Evolutionary conservation across 2,329 filamentous ascomycete genomes (phyloP).

Genomic region (Pseudogymnoascus sp.): DNA sequence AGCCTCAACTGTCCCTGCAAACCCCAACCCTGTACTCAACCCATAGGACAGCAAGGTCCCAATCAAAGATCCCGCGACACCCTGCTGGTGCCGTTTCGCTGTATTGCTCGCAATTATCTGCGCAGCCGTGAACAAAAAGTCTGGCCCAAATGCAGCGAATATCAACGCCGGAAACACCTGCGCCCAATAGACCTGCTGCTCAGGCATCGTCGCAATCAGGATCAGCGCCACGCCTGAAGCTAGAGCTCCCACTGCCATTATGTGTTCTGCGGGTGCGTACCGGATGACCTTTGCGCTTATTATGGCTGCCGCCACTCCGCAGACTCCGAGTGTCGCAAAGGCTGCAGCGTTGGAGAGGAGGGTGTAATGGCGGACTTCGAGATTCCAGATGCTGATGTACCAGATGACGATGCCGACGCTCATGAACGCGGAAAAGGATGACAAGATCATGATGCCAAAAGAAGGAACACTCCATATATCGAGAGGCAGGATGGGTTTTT

Average conservation of each 20-base stretch:
- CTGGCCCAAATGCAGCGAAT: conserved; percentile 34
- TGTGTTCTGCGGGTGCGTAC: not conserved
- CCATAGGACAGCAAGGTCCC: conserved; percentile 39
- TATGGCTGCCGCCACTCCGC: not conserved
- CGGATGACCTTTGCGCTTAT: not conserved
- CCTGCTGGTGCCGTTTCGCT: conserved; percentile 41
- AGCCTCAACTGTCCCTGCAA: conserved; percentile 36
- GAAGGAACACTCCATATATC: conserved; percentile 22
- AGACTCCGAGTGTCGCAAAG: not conserved
- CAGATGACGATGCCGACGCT: not conserved
- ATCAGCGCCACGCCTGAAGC: conserved; percentile 11
- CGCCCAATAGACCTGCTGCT: conserved; percentile 14
- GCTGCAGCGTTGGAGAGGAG: not conserved
- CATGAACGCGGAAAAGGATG: conserved; percentile 19
- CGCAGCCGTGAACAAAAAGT: conserved; percentile 43
- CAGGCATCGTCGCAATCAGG: conserved; percentile 20
- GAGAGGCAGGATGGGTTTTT: conserved; percentile 20
- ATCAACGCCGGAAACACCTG: conserved; percentile 12
- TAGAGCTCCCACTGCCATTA: not conserved
- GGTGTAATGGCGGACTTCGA: not conserved
- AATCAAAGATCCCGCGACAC: conserved; percentile 43
- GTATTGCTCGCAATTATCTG: conserved; percentile 49
- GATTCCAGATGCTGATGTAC: not conserved
- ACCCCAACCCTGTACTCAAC: conserved; percentile 36
- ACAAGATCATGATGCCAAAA: conserved; percentile 15